These are phyloP conservation scores for Fomitopsis palustris DNA, from an alignment of 1,284 basidiomycete genomes.

Conservation along the genomic window DNA sequence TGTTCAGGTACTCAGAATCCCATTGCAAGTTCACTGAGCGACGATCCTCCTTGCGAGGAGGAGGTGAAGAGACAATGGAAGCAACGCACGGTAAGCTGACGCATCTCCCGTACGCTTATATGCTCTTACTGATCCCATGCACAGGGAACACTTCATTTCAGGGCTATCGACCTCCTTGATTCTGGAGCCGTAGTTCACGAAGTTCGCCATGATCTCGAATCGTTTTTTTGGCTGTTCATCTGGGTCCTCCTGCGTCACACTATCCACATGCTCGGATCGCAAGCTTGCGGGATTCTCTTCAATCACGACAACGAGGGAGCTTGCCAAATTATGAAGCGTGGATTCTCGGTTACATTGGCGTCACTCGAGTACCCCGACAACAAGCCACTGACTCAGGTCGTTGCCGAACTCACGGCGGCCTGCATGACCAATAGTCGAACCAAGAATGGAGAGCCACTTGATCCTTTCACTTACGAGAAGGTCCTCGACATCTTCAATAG, in stretches of 20 bases:
- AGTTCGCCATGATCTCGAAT: constrained; percentile 15
- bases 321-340: too few species aligned
- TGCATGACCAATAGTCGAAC: too few species aligned
- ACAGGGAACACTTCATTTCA: constrained; percentile 16
- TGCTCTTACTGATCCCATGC: not conserved
- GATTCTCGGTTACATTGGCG: too few species aligned
- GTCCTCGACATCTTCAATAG: not conserved
- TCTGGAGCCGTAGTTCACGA: constrained; percentile 1
- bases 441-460: not conserved
- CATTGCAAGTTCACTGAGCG: too few species aligned
- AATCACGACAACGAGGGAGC: too few species aligned
- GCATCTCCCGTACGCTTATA: not conserved
- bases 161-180: constrained; percentile 5
- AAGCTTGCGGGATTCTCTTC: too few species aligned
- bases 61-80: not conserved
- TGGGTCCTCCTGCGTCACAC: constrained; percentile 1
- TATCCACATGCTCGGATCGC: too few species aligned
- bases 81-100: constrained; percentile 8
- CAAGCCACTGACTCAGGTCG: too few species aligned
- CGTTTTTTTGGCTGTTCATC: constrained; percentile 15
- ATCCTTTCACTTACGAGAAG: not conserved
- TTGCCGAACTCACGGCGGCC: too few species aligned
- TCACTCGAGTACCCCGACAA: too few species aligned
- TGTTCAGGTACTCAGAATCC: too few species aligned
- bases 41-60: too few species aligned